phyloP scores from a whole-genome alignment of 139 green algal species.

The Picochlorum sp. region DNA sequence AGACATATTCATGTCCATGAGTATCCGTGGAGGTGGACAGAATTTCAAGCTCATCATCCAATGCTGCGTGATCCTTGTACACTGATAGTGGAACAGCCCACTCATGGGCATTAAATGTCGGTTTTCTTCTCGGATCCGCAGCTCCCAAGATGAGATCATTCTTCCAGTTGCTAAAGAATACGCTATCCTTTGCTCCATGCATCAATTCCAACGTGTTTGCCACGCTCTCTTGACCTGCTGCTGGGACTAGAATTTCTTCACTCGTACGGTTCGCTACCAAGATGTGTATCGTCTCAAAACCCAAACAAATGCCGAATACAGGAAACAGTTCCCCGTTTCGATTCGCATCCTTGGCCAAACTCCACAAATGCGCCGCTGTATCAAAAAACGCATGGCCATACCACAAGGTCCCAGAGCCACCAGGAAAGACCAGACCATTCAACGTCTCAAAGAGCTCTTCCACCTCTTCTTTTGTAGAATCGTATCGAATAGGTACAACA shows the following conservation, averaged over 20 bases:
- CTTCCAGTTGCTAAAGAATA: conserved; percentile 10
- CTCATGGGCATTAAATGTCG: conserved; percentile 17
- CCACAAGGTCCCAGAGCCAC: conserved; percentile 24
- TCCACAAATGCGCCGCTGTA: conserved; percentile 30
- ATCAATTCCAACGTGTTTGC: conserved; percentile 12
- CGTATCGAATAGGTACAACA: conserved; percentile 42
- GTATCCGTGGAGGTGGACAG: conserved; percentile 9
- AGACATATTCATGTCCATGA: not conserved
- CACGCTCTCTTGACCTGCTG: conserved; percentile 3
- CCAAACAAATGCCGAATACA: conserved; percentile 15
- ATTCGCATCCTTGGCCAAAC: conserved; percentile 16
- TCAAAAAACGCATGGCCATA: conserved; percentile 56
- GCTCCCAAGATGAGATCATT: not conserved
- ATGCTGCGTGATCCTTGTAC: not conserved
- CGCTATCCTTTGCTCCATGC: not conserved
- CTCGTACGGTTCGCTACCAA: conserved; percentile 6
- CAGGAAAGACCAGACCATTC: conserved; percentile 52
- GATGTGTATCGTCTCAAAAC: conserved; percentile 17
- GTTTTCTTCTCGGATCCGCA: not conserved
- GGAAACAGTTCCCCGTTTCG: conserved; percentile 10
- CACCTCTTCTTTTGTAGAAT: conserved; percentile 12
- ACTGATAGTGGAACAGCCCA: conserved; percentile 7
- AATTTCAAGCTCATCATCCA: conserved; percentile 5
- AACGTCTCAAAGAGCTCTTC: conserved; percentile 4
- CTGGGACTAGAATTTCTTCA: conserved; percentile 9